Evolutionary conservation across 768 basidiomycete species (phyloP), one percentile per base, ranked within the genome.

Genomic region (Clavaria fumosa): DNA sequence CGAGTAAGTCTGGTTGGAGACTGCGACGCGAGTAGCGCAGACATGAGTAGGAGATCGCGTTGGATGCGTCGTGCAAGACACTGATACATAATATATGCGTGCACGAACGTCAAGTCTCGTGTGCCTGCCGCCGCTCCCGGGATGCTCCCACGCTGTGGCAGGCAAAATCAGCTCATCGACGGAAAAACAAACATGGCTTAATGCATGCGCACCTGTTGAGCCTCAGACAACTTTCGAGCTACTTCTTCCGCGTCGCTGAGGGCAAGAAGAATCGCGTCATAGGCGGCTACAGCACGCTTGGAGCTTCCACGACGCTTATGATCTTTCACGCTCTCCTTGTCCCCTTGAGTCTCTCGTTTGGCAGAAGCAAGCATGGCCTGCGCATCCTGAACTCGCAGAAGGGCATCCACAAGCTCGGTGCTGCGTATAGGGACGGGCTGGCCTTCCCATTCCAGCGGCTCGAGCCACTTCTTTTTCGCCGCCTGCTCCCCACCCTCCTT

Each of bases 231-330:
- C 51, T 79, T 81, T 39, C 78, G 66, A 2, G 85, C 75, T 1
- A 89, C 75, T 4, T 77, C 78, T 52, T 93, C 90, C 2, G 88
- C 90, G 39, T 97, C 91, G 39, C 85, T 86, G 43, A 95, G 54
- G 1, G 86, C 78, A 17, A 74, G 67, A 19, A 97, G 66, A 40
- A 90, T 73, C 14, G 74, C 74, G 58, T 95, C 90, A 48, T 85
- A 97, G 0, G 83, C 79, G 12, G 81, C 83, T 42, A 95, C 81
- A 26, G 76, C 71, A 41, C 71, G 74, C 54, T 83, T 83, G 4
- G 78, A 75, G 39, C 61, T 56, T 42, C 60, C 60, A 36, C 54
- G 40, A 15, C 22, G 21, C 20, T 36, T 62, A 43, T 57, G 54
- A 12, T 50, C 53, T n/a, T 45, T 48, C 4, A 40, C 46, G 23